phyloP scores from a whole-genome alignment of 164 flowering plant genomes.

The Hamamelis virginiana region DNA sequence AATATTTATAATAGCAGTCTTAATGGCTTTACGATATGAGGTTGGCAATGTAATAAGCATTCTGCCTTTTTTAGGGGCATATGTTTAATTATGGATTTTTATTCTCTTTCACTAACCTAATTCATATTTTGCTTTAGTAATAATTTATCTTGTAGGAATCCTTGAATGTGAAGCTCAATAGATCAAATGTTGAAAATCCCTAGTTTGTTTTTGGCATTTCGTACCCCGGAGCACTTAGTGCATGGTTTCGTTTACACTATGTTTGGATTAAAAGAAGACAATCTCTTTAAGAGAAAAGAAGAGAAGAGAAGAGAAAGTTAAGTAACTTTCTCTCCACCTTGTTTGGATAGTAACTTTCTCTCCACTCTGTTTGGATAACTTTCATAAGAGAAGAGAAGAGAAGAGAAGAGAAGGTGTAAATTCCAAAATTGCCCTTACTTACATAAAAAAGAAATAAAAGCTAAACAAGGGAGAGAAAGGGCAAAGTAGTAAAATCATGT shows the following conservation, averaged over 20 bases:
- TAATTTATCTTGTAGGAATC: constrained; percentile 48
- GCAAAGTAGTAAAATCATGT: no score
- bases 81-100: neutral
- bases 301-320: no score
- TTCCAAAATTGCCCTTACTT: no score
- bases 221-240: constrained; percentile 94
- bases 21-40: neutral
- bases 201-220: constrained; percentile 95
- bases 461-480: no score
- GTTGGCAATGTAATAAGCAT: neutral
- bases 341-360: no score
- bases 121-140: neutral
- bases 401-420: no score
- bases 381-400: no score
- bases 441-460: no score
- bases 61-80: neutral
- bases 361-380: no score
- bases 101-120: neutral
- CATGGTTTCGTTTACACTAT: constrained; percentile 98
- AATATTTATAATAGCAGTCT: neutral
- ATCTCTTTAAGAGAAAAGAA: no score
- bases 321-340: no score
- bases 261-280: no score
- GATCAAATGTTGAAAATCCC: constrained; percentile 55
- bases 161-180: constrained; percentile 59